Percentiles rank a stretch among this genome's conserved stretches.
These are phyloP conservation scores for Chaetomiaceae sp. DNA, from an alignment of 2,329 filamentous ascomycete species.

Conservation along the genomic window DNA sequence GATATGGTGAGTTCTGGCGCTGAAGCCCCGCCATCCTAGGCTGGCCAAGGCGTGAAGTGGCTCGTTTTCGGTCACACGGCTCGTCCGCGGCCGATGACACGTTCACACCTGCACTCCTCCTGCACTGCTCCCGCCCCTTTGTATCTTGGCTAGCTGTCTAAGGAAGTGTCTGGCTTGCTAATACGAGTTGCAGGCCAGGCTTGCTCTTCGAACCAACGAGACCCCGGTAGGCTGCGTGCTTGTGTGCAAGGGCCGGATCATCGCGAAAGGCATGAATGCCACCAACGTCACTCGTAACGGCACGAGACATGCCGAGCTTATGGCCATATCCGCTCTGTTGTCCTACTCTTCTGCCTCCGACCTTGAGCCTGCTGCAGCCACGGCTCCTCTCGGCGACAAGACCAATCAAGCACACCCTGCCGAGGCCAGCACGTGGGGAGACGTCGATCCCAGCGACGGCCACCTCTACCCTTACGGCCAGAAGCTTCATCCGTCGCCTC, in stretches of 20 bases:
- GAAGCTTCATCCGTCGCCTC: constrained; percentile 48
- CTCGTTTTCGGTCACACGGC: too few relatives aligned
- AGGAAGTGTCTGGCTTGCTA: background rate
- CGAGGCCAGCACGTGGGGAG: constrained; percentile 40
- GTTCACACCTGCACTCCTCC: too few relatives aligned
- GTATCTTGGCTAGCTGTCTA: too few relatives aligned
- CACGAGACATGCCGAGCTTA: constrained; percentile 91
- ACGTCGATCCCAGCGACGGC: constrained; percentile 48
- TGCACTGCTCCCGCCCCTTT: too few relatives aligned
- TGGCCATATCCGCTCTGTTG: constrained; percentile 63
- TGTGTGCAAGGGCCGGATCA: constrained; percentile 70
- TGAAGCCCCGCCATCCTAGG: too few relatives aligned
- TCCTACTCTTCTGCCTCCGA: constrained; percentile 34
- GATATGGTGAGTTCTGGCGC: constrained; percentile 59
- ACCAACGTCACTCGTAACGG: constrained; percentile 89
- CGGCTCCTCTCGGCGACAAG: constrained; percentile 22
- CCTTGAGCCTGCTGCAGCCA: constrained; percentile 26
- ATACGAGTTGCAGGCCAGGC: constrained; percentile 57
- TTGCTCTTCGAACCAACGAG: constrained; percentile 79
- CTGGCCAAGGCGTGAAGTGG: too few relatives aligned
- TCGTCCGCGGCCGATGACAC: too few relatives aligned
- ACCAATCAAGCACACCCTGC: constrained; percentile 27
- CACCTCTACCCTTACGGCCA: constrained; percentile 58
- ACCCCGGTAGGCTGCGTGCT: constrained; percentile 96
- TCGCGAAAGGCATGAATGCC: constrained; percentile 92